Percentiles rank a stretch among this genome's conserved stretches.
phyloP scores from a whole-genome alignment of 1,284 basidiomycete genomes.

The Phellinidium pouzarii region DNA sequence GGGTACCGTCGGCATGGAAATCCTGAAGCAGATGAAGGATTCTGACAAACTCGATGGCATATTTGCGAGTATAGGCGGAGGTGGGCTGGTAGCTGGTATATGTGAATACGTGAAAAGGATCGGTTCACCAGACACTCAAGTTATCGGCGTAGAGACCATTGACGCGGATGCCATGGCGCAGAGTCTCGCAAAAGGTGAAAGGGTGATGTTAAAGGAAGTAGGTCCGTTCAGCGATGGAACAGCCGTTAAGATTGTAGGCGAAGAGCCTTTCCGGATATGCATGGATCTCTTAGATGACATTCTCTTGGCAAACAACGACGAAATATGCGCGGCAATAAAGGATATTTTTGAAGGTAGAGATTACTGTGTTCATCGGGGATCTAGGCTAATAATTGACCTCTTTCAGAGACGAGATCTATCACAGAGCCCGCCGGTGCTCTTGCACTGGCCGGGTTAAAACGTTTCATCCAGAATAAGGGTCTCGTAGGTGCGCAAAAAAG shows the following conservation, averaged over 20 bases:
- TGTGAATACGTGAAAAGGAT: constrained; percentile 92
- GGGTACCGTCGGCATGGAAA: constrained; percentile 93
- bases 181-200: constrained; percentile 71
- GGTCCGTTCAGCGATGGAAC: constrained; percentile 99
- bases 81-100: constrained; percentile 87
- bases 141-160: constrained; percentile 91
- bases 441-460: constrained; percentile 88
- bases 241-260: constrained; percentile 94
- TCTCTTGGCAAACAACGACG: constrained; percentile 88
- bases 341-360: constrained; percentile 98
- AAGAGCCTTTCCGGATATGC: constrained; percentile 93
- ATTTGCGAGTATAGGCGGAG: constrained; percentile 90
- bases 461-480: constrained; percentile 77
- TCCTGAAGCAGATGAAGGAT: constrained; percentile 79
- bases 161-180: constrained; percentile 92
- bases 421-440: constrained; percentile 98
- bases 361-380: constrained; percentile 20
- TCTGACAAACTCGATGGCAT: constrained; percentile 78
- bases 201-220: constrained; percentile 83
- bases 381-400: constrained; percentile 7
- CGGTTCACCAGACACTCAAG: constrained; percentile 76
- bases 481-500: constrained; percentile 78
- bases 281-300: constrained; percentile 80
- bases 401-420: constrained; percentile 82
- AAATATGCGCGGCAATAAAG: constrained; percentile 98